Base-by-base conservation (phyloP, 2,329 filamentous ascomycete genomes). In the Colletotrichum limetticola region DNA sequence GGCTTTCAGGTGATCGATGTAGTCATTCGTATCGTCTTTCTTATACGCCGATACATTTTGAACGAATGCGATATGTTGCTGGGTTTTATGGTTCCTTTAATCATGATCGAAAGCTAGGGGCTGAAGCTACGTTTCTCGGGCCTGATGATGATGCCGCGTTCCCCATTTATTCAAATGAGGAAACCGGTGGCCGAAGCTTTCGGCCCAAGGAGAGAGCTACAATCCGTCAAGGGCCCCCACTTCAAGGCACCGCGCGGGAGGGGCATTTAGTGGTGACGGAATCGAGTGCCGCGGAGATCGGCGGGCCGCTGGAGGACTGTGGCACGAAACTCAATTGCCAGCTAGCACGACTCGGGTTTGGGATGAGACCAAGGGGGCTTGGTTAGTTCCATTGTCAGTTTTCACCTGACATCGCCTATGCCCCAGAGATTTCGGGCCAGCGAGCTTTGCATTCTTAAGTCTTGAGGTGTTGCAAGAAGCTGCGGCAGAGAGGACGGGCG, bases 341-440 rank as follows among this genome's bases (percentile, higher is more conserved):
- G 42, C 42, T 49, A n/a, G 42, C 42, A 11, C 19, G 42, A 49
- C 42, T 49, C 19, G 19, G 42, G 8, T 49, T n/a, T 49, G 42
- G 22, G 12, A 11, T 1, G n/a, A 14, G 5, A 8, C 6, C 22
- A 11, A 4, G 32, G 63, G 49, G 26, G 66, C 37, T 32, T 32
- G 16, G 16, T 46, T 57, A 53, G 63, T 57, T 26, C 61, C 55
- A 52, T 55, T 32, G 46, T 24, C 56, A 57, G 37, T 68, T 63
- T 71, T 68, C 16, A 63, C 37, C 57, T 68, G 62, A 58, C 58
- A 62, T 58, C 69, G 64, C 35, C 49, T 9, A 52, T 58, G 35
- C 52, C 58, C 69, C 49, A 58, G 22, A 46, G 5, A 42, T 6
- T 30, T 22, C 7, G 26, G 64, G 24, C 2, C n/a, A 19, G 14